Evolutionary conservation across 1,284 basidiomycete genomes (phyloP), one percentile per base, ranked within the genome.

Genomic region (Boletus mariae): DNA sequence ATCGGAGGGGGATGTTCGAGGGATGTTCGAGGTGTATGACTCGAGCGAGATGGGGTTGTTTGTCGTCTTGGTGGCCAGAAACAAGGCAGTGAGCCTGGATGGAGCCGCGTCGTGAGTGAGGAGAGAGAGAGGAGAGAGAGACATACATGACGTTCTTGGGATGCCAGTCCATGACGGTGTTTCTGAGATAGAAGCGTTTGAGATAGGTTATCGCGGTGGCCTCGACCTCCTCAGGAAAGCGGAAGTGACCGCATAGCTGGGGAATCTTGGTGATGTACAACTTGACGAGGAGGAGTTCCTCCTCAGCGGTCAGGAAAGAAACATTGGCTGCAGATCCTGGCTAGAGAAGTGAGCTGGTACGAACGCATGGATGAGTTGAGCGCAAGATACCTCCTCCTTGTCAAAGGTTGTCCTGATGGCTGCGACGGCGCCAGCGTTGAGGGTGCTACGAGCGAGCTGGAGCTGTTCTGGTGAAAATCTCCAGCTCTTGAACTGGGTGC

Each of bases 121-220:
- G 20, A 20, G 26, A 51, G 38, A 43, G 32, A 31, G 29, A 4
- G 17, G 25, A 47, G n/a, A 51, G 20, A 49, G n/a, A 26, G 7
- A 72, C 89, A 49, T 67, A 97, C 96, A 99, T 98, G 65, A 99
- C 92, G 62, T 92, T 91, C 73, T 97, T 97, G 0, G 96, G 97
- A 73, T 99, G 97, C 85, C 93, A 98, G 68, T 99, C 95, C 94
- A 99, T 98, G 50, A 94, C 93, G 1, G 94, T 98, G 66, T 99
- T 99, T 72, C 92, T 90, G 51, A 99, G 79, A 69, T 99, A 99
- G 74, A 99, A 99, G 5, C 97, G 81, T 69, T 99, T 99, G 59
- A 99, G 77, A 69, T 95, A 98, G 44, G 82, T 86, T 53, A 92
- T 84, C 0, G 94, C 93, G 1, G 95, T 98, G 0, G 94, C 90